A percentile compares a stretch with the other conserved stretches of the same genome.
phyloP scores from a whole-genome alignment of 305 asterid species.

The Fraxinus latifolia region DNA sequence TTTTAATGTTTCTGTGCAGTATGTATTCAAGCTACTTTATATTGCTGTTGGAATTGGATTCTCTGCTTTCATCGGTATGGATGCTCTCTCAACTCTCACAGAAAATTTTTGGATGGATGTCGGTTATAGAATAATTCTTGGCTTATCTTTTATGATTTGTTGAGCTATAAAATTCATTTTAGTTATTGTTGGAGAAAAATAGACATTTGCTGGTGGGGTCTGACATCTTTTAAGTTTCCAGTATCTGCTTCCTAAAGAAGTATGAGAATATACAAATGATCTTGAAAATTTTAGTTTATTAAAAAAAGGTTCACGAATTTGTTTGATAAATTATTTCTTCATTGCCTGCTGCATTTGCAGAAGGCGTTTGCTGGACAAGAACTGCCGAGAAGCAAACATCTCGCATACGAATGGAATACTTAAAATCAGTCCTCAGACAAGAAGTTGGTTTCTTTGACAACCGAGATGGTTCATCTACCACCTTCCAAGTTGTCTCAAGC shows the following conservation, averaged over 20 bases:
- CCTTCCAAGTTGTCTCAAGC: slow-evolving; percentile 67
- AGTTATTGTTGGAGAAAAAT: neutral
- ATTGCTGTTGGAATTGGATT: slow-evolving; percentile 64
- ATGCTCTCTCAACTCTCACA: neutral
- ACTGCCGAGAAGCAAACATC: slow-evolving; percentile 65
- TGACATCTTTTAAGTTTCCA: neutral
- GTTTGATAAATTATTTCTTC: neutral
- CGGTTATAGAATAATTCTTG: neutral
- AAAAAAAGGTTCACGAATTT: neutral
- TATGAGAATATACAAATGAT: neutral
- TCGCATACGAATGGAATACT: slow-evolving; percentile 41
- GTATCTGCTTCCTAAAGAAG: neutral
- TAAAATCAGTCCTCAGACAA: slow-evolving; percentile 56
- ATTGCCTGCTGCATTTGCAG: slow-evolving; percentile 30
- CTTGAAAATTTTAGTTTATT: neutral
- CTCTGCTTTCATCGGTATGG: slow-evolving; percentile 65
- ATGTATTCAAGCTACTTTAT: slow-evolving; percentile 55
- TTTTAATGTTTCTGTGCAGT: slow-evolving; percentile 36
- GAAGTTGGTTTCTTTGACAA: slow-evolving; percentile 69
- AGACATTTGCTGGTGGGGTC: neutral
- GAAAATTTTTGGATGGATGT: neutral
- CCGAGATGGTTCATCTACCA: slow-evolving; percentile 53
- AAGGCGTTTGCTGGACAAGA: slow-evolving; percentile 55
- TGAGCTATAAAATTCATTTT: neutral
- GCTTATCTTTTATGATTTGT: neutral